A percentile compares a stretch with the other conserved stretches of the same genome.
Conservation (phyloP, 352 stramenopile genomes). For the Halophytophthora batemanensis region DNA sequence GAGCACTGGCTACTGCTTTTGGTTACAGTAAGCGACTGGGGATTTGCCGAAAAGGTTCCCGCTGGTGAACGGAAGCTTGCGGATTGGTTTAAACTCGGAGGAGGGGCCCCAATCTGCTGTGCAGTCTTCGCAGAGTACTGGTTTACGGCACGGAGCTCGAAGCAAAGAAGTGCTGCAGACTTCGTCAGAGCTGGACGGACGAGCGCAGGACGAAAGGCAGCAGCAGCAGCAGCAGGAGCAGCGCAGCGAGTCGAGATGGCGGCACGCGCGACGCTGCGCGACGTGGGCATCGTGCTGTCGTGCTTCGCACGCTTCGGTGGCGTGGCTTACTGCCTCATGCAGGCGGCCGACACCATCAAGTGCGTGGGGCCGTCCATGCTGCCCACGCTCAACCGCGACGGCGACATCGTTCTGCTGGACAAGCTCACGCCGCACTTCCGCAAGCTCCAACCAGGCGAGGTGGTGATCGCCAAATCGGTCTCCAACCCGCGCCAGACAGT, state of each 20-base stretch:
- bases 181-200: too few relatives aligned
- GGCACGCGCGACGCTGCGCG: slow-evolving; percentile 20
- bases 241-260: not conserved
- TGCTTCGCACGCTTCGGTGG: slow-evolving; percentile 78
- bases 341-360: slow-evolving; percentile 79
- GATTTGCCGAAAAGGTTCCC: too few relatives aligned
- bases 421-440: slow-evolving; percentile 77
- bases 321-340: slow-evolving; percentile 64
- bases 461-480: slow-evolving; percentile 87
- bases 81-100: not conserved
- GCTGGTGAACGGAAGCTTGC: too few relatives aligned
- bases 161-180: too few relatives aligned
- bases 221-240: not conserved
- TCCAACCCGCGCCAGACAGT: slow-evolving; percentile 84
- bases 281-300: slow-evolving; percentile 48
- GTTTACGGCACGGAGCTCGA: too few relatives aligned
- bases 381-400: slow-evolving; percentile 85
- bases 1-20: too few relatives aligned
- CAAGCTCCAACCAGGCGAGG: slow-evolving; percentile 66
- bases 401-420: slow-evolving; percentile 89
- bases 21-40: too few relatives aligned
- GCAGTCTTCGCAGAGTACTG: too few relatives aligned
- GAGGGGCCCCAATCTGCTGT: not conserved
- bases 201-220: not conserved
- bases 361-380: slow-evolving; percentile 90